Base-by-base conservation (phyloP, 257 asterid species). In the Fraxinus excelsior region DNA sequence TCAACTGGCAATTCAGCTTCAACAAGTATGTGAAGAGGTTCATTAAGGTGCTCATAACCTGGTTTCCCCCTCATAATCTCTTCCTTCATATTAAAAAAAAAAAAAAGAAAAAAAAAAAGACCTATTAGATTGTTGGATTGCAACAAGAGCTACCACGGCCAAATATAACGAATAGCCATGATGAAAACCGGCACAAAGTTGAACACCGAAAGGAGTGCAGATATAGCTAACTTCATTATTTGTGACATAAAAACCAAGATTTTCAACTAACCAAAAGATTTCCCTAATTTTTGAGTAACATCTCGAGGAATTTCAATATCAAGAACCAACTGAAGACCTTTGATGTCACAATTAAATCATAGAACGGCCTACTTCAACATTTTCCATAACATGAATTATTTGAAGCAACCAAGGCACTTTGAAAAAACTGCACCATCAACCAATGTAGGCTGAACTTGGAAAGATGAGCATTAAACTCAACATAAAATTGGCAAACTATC, bases 21-120 rank as follows among this genome's bases (percentile, higher is more conserved):
- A 44, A 96, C 91, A 58, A 96, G 90, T 79, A 96, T 84, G 87
- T 96, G 99, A 67, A 96, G 97, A 68, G 98, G 97, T 80, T 96
- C 99, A 60, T 93, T 93, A 79, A 96, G 89, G 84, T 96, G 99
- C 80, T 96, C 99, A 51, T 88, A 96, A 78, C 99, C 99, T 3
- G 98, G 96, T 82, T 93, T 96, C 65, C 99, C 99, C 77, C 99
- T 91, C 99, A 96, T 90, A 92, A 94, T 85, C 85, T 96, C 99
- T 89, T 96, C 99, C 99, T 96, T 78, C 76, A 87, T 77, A 87
- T 79, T 76, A 77, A 51, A 76, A n/a, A 49, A 42, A 38, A 0
- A 7, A 6, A 58, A n/a, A n/a, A n/a, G n/a, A 6, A 21, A 58
- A 21, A 60, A 60, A 11, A 8, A 25, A 29, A 32, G 71, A 32